Evolutionary conservation across 2,329 filamentous ascomycete species (phyloP), one percentile per base, ranked within the genome.

Genomic region (Curvularia lunata): DNA sequence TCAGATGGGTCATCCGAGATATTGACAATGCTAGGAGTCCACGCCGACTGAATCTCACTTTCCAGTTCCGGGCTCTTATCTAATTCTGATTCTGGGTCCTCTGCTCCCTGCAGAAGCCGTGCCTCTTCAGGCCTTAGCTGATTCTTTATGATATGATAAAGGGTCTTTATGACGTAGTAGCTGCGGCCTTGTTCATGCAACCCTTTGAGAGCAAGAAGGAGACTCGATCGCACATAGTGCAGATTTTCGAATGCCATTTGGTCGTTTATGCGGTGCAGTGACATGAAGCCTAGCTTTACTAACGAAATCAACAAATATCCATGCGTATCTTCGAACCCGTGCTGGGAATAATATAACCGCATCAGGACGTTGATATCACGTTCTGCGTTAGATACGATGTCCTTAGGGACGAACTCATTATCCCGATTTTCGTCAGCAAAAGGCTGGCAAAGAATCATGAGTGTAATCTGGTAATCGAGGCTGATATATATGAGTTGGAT

Each of bases 331-430:
- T 59, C 45, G 49, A 62, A 62, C n/a, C 56, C 49, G 18, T 62
- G 56, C 7, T 52, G 59, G 13, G 47, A 38, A 19, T 59, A 62
- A 28, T 56, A 59, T 32, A 62, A 47, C 10, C 56, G 56, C 18
- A 62, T 28, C 2, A 56, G 27, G n/a, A 38, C 49, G 21, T 62
- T 56, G 38, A 62, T 21, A 12, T 55, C 47, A 18, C 49, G 25
- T 16, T 10, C 48, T 10, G 58, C 55, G 7, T 54, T 30, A 4
- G 34, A n/a, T 6, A 52, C 48, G 6, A 48, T 48, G 2, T 42
- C 34, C 16, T 48, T 12, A 16, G 54, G 54, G 6, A 13, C 4
- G 13, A n/a, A 10, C 8, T 9, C 10, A 23, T 38, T 43, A 19
- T 19, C 34, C 42, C 49, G 50, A 7, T 19, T n/a, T 23, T 52